Conservation (phyloP, 805 yeast species). For the Nakazawaea wyomingensis region DNA sequence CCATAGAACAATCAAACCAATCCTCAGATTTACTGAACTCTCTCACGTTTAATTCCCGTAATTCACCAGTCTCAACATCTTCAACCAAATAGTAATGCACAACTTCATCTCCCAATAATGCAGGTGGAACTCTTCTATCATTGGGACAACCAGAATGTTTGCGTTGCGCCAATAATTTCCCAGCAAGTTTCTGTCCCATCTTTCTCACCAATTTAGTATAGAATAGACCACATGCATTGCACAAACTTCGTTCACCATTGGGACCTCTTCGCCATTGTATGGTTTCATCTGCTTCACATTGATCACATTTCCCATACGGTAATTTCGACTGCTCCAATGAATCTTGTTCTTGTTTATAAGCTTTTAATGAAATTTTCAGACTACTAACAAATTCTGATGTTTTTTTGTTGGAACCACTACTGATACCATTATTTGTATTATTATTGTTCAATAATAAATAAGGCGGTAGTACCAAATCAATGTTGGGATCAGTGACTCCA, state of each 20-base stretch:
- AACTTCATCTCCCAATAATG: background rate
- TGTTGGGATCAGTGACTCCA: conserved; percentile 2
- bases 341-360: background rate
- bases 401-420: background rate
- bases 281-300: conserved; percentile 51
- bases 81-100: conserved; percentile 5
- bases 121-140: conserved; percentile 7
- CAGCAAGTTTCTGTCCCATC: conserved; percentile 49
- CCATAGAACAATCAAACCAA: conserved; percentile 1
- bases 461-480: conserved; percentile 2
- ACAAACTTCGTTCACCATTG: conserved; percentile 65
- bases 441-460: background rate
- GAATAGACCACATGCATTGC: conserved; percentile 80
- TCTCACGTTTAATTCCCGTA: background rate
- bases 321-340: conserved; percentile 14
- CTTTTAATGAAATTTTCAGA: background rate
- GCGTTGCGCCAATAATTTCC: conserved; percentile 30
- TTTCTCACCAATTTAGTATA: conserved; percentile 62
- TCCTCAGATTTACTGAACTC: background rate
- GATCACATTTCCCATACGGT: conserved; percentile 19
- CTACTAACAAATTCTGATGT: too few relatives aligned
- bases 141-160: background rate
- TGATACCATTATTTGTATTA: background rate
- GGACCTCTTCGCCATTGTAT: conserved; percentile 89
- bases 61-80: background rate